Evolutionary conservation across 768 basidiomycete species (phyloP), one percentile per base, ranked within the genome.

Genomic region (Leucocoprinus sp.): DNA sequence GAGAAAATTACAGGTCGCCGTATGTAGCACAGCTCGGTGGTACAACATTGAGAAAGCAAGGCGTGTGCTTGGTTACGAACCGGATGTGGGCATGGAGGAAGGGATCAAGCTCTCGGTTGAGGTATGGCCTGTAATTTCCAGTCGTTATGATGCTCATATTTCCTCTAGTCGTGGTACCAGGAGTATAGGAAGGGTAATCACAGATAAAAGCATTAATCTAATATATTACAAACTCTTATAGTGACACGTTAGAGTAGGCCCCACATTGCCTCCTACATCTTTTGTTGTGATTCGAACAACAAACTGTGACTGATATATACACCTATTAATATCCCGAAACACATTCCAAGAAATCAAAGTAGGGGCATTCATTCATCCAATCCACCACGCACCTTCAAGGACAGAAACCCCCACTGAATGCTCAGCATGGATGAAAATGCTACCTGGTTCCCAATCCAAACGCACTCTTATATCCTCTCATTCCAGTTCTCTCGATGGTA

Each of bases 11-110:
- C 80, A 88, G 52, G 87, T 97, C 19, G 75, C 77, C 15, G 92
- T 80, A 60, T 82, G 77, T 42, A 88, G 84, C 58, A 81, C 80
- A 34, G 74, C 74, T 44, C 73, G 93, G 51, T 97, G 83, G 71
- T 86, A 93, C 64, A 95, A 96, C 58, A 91, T 93, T 37, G 96
- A 98, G 65, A 93, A 86, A 67, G 86, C 95, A 8, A 71, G 93
- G 54, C 68, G 92, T 48, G 75, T 98, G 50, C 68, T 99, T 33
- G 93, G 92, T 1, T 99, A 99, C 63, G 91, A 93, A 61, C 96
- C 96, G 0, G 66, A 88, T 48, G 80, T 95, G 5, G 85, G 92
- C 2, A 54, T 98, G 9, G 82, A 90, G 54, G 93, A 98, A 52
- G 96, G 93, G 21, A 73, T 96, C 40, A 74, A 76, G 64, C 71